Evolutionary conservation across 306 rosid species (phyloP).

Genomic region (Parietaria judaica): DNA sequence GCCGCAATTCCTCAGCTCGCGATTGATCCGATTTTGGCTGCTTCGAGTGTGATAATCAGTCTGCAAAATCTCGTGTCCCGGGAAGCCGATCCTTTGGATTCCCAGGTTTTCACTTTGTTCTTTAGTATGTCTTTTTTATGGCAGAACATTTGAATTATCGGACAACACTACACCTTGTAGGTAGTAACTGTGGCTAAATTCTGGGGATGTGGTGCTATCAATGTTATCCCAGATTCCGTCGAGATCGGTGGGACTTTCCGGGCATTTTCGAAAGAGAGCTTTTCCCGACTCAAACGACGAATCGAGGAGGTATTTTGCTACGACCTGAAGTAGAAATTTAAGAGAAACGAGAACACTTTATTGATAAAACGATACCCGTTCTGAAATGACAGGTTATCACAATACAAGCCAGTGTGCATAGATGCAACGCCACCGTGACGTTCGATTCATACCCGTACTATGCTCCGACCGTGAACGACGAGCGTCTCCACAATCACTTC

Average conservation of each 20-base stretch:
- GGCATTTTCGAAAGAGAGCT: constrained; percentile 52
- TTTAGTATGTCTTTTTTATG: background rate
- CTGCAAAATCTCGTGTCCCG: constrained; percentile 87
- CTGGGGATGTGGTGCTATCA: constrained; percentile 76
- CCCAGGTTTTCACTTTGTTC: constrained; percentile 41
- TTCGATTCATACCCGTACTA: constrained; percentile 16
- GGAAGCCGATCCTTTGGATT: constrained; percentile 76
- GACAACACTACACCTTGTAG: constrained; percentile 23
- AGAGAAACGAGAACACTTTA: no score
- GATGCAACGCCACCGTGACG: constrained; percentile 42
- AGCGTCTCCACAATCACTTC: constrained; percentile 27
- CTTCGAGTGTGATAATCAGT: constrained; percentile 67
- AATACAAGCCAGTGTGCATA: constrained; percentile 38
- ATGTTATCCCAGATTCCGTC: constrained; percentile 86
- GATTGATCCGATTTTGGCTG: constrained; percentile 77
- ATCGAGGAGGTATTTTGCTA: constrained; percentile 51
- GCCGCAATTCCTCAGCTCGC: constrained; percentile 84
- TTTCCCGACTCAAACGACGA: constrained; percentile 39
- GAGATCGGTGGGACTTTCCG: constrained; percentile 85
- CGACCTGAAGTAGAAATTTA: background rate
- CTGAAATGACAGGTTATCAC: constrained; percentile 27
- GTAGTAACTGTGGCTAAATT: constrained; percentile 65
- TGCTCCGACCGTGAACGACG: constrained; percentile 29
- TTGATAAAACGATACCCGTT: background rate
- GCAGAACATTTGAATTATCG: background rate